These are phyloP conservation scores for Salix purpurea DNA, from an alignment of 345 rosid species.

Conservation along the genomic window DNA sequence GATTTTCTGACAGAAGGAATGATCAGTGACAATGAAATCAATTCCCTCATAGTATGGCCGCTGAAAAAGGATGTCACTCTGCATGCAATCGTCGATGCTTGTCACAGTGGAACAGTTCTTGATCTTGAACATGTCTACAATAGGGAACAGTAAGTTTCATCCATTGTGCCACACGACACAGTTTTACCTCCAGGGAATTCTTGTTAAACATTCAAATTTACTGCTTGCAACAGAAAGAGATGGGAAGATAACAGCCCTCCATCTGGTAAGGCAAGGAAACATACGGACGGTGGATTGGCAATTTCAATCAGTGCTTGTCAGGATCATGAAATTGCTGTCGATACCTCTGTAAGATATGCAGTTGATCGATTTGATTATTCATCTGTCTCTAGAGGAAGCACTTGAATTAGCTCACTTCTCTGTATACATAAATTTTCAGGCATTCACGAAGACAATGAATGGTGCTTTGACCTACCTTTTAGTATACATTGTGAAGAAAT, in stretches of 20 bases:
- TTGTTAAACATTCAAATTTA: not conserved
- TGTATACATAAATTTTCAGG: not conserved
- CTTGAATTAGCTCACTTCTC: no score
- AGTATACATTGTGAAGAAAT: constrained; percentile 1
- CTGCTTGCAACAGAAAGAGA: constrained; percentile 12
- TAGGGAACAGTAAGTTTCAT: constrained; percentile 22
- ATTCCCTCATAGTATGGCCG: constrained; percentile 43
- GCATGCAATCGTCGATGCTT: constrained; percentile 64
- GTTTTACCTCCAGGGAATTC: no score
- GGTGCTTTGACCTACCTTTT: constrained; percentile 19
- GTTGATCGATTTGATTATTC: not conserved
- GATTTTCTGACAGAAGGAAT: constrained; percentile 47
- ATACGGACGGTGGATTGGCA: constrained; percentile 25
- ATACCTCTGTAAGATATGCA: constrained; percentile 4
- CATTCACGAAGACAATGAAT: constrained; percentile 9
- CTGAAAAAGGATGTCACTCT: constrained; percentile 45
- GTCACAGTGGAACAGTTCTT: constrained; percentile 69
- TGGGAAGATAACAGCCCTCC: constrained; percentile 35
- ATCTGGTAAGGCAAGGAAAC: constrained; percentile 16
- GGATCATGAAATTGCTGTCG: constrained; percentile 16
- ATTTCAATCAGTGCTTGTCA: constrained; percentile 20
- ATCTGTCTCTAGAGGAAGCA: not conserved
- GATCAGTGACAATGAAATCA: constrained; percentile 45
- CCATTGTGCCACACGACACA: no score
- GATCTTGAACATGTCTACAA: constrained; percentile 44